Evolutionary conservation across 73 alveolate genomes (phyloP).

Genomic region (Breviolum minutum): DNA sequence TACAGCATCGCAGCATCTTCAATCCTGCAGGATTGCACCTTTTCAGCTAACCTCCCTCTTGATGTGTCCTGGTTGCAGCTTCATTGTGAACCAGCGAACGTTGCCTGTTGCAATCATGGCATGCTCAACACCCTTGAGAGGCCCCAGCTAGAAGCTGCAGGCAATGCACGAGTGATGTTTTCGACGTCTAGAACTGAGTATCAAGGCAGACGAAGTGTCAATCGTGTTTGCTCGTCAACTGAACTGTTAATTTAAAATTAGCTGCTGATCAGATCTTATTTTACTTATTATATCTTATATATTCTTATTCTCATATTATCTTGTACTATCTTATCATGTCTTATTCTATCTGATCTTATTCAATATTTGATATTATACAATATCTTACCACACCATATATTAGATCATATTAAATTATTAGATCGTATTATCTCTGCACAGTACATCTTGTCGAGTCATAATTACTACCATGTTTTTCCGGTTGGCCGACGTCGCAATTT

Average conservation of each 20-base stretch:
- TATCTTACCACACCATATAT: no score
- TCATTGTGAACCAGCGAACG: neutral
- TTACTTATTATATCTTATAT: no score
- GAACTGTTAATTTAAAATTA: no score
- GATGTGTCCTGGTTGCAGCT: conserved; percentile 10
- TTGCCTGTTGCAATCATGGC: neutral
- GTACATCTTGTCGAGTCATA: no score
- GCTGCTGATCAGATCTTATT: no score
- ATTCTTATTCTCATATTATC: no score
- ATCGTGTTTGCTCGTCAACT: neutral
- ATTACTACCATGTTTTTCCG: neutral
- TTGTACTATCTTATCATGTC: no score
- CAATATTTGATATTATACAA: no score
- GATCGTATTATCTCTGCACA: no score
- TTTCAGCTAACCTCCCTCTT: conserved; percentile 60
- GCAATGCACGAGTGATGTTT: conserved; percentile 80
- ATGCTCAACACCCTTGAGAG: neutral
- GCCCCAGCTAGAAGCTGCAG: conserved; percentile 89
- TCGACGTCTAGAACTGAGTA: neutral
- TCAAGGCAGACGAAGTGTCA: neutral
- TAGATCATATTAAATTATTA: no score
- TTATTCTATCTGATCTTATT: no score
- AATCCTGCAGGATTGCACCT: conserved; percentile 42
- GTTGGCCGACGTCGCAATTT: neutral
- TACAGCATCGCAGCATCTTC: neutral